These are phyloP conservation scores for Streptanthus diversifolius DNA, from an alignment of 345 rosid genomes.

Conservation along the genomic window DNA sequence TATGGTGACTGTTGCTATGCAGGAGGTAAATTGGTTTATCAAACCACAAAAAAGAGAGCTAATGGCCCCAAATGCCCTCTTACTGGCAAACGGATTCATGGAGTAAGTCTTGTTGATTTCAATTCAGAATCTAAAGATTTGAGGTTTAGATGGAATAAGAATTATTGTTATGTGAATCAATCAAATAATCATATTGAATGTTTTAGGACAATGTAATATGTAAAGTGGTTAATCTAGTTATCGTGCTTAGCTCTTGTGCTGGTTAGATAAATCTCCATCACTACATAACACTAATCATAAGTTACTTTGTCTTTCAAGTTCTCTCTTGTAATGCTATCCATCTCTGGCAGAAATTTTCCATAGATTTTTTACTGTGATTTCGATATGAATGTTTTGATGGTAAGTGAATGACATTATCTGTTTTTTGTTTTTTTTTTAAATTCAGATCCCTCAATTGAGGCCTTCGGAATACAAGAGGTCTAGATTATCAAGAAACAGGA, in stretches of 20 bases:
- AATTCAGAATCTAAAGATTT: neutral
- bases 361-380: neutral
- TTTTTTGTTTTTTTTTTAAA: too few relatives aligned
- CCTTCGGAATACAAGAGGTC: constrained; percentile 68
- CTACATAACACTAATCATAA: constrained; percentile 50
- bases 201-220: neutral
- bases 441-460: constrained; percentile 74
- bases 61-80: constrained; percentile 35
- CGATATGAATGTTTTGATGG: neutral
- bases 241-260: constrained; percentile 53
- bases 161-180: neutral
- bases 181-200: neutral
- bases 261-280: constrained; percentile 24
- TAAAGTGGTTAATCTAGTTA: neutral
- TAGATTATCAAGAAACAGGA: constrained; percentile 56
- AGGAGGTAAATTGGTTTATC: constrained; percentile 79
- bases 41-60: constrained; percentile 72
- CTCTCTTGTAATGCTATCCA: constrained; percentile 29
- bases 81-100: constrained; percentile 73
- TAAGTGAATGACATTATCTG: neutral
- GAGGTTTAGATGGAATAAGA: neutral
- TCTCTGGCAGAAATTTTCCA: constrained; percentile 34
- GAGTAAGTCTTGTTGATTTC: constrained; percentile 41
- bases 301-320: constrained; percentile 41
- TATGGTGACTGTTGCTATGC: neutral